A percentile compares a stretch with the other conserved stretches of the same genome.
phyloP scores from a whole-genome alignment of 495 filamentous ascomycete species.

The Xanthoparmelia taractica region DNA sequence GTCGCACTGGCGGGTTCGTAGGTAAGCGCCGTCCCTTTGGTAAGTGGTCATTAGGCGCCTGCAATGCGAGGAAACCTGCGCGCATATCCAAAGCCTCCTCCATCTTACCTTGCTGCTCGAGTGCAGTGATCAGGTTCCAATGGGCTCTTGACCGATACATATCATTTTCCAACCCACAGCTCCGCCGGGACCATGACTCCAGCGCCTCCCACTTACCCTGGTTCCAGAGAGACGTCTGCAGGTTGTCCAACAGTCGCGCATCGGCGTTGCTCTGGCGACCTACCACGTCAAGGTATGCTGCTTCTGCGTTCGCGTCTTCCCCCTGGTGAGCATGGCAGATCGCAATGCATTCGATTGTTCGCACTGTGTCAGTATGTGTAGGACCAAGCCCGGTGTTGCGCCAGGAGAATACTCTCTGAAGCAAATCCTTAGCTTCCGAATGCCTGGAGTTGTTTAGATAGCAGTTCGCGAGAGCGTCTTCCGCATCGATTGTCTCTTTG shows the following conservation, averaged over 20 bases:
- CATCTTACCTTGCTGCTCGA: slow-evolving; percentile 11
- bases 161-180: not conserved
- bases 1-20: not conserved
- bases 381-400: slow-evolving; percentile 1
- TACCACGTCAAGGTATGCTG: slow-evolving; percentile 5
- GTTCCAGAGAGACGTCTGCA: slow-evolving; percentile 7
- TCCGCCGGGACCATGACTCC: slow-evolving; percentile 1
- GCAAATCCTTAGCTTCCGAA: slow-evolving; percentile 9
- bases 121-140: slow-evolving; percentile 2
- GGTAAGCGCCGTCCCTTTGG: not conserved
- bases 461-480: slow-evolving; percentile 15
- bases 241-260: slow-evolving; percentile 12
- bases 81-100: slow-evolving; percentile 12
- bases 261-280: not conserved
- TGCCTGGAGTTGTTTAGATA: slow-evolving; percentile 7
- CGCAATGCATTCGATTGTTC: slow-evolving; percentile 11
- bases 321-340: slow-evolving; percentile 12
- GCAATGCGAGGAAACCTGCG: not conserved
- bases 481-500: slow-evolving; percentile 12
- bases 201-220: slow-evolving; percentile 14
- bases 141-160: not conserved
- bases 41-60: not conserved
- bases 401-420: slow-evolving; percentile 6
- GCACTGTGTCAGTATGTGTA: slow-evolving; percentile 10
- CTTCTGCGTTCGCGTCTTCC: slow-evolving; percentile 4